Base-by-base conservation (phyloP, 306 rosid genomes). In the Quercus mongolica region DNA sequence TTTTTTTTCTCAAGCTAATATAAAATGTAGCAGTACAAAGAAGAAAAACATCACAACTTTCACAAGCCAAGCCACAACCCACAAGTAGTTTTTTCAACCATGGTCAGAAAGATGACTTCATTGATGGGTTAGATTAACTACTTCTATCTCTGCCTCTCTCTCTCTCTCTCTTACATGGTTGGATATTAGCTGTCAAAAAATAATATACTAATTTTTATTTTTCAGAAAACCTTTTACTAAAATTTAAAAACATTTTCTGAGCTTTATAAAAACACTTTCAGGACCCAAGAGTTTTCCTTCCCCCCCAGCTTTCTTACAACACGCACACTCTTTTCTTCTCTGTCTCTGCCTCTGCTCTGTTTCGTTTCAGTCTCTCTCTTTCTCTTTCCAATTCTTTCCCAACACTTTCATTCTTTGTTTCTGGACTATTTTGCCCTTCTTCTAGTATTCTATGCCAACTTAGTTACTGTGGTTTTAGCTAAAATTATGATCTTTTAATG, bases 161-260 rank as follows among this genome's bases (percentile, higher is more conserved):
- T 58, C 58, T 74, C 31, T 30, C 31, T 30, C 25, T 38, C 63
- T 79, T 19, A 1, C 83, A 28, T 38, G 80, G 95, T 88, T 91
- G 97, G 89, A 91, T 87, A 89, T 92, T 91, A 92, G 97, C 92
- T 92, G 97, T 87, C 94, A 91, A 83, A 86, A 81, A 81, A 68
- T 78, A 6, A 71, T 75, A 64, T 54, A 28, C 49, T 4, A 12
- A 13, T 67, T 56, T 69, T 69, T 69, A 61, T 59, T 70, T 70
- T 73, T 78, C 76, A 79, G 62, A 78, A 25, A 38, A 69, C 71
- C 18, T 68, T 67, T 68, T 9, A 72, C 18, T 69, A 54, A 20
- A 44, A 44, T 72, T 71, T 71, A 49, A 71, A 41, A 82, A 73
- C 12, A 69, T 56, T 74, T 63, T 70, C 25, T 33, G 33, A 70